Conservation (phyloP, 352 stramenopile species). For the Globisporangium spinosum region DNA sequence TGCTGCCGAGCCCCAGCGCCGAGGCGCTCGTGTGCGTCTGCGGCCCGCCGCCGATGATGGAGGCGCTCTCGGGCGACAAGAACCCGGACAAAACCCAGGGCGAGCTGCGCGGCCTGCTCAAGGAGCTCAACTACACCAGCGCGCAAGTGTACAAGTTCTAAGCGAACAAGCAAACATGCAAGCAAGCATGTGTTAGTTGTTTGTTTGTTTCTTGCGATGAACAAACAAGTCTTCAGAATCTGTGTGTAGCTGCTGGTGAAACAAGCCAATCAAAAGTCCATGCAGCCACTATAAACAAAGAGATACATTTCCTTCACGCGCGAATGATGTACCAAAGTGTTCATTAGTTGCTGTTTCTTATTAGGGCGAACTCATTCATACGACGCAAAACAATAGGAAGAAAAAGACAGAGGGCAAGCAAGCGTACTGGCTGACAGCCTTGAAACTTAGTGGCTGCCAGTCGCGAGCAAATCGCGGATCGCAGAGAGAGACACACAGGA, state of each 20-base stretch:
- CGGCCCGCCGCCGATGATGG: conserved; percentile 88
- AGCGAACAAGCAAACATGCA: neutral
- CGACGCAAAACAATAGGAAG: neutral
- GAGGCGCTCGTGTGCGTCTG: conserved; percentile 86
- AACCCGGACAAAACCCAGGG: conserved; percentile 83
- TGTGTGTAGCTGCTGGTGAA: neutral
- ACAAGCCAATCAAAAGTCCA: no score
- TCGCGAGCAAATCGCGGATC: neutral
- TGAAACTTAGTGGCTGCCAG: neutral
- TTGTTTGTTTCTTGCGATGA: neutral
- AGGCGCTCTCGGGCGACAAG: conserved; percentile 86
- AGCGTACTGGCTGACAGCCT: no score
- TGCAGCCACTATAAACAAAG: neutral
- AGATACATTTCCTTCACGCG: neutral
- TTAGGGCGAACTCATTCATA: neutral
- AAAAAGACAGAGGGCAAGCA: neutral
- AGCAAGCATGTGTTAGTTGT: neutral
- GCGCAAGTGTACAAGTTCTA: conserved; percentile 58
- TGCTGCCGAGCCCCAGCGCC: conserved; percentile 56
- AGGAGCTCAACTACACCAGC: conserved; percentile 75
- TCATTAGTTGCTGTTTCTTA: neutral
- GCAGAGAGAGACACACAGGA: neutral
- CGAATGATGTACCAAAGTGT: neutral
- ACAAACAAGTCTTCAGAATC: neutral
- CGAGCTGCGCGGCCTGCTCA: conserved; percentile 80